Evolutionary conservation across 192 early-diverging fungal genomes (phyloP).

Genomic region (Funneliformis geosporum): DNA sequence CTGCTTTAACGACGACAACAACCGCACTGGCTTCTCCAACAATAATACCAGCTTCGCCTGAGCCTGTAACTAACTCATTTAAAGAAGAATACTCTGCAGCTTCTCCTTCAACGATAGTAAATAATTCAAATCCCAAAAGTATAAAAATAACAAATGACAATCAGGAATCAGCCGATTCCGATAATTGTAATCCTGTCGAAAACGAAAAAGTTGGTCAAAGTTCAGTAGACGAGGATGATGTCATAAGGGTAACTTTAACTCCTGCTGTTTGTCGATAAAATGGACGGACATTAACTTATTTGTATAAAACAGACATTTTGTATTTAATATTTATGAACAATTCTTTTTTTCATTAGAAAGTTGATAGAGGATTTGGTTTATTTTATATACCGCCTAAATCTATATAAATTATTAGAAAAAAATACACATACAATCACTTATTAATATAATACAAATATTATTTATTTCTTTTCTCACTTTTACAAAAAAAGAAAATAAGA

Average conservation of each 20-base stretch:
- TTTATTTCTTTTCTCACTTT: neutral
- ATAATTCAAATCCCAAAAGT: neutral
- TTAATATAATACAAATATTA: too few relatives aligned
- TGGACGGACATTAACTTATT: neutral
- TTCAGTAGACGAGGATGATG: neutral
- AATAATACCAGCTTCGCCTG: neutral
- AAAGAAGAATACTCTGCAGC: neutral
- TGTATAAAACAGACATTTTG: neutral
- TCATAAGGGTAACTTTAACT: neutral
- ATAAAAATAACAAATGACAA: neutral
- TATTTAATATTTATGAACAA: neutral
- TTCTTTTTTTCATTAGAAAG: too few relatives aligned
- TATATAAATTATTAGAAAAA: too few relatives aligned
- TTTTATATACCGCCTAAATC: too few relatives aligned
- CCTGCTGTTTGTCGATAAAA: slow-evolving; percentile 3
- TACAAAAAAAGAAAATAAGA: neutral
- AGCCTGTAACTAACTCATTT: neutral
- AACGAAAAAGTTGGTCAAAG: neutral
- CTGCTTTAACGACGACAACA: neutral
- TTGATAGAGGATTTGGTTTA: too few relatives aligned
- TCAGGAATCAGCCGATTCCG: neutral
- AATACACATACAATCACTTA: too few relatives aligned
- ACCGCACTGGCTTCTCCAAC: neutral
- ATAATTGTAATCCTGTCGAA: neutral
- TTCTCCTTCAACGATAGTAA: neutral